Evolutionary conservation across 257 asterid genomes (phyloP), one percentile per base, ranked within the genome.

Genomic region (Linderniella brevidens): DNA sequence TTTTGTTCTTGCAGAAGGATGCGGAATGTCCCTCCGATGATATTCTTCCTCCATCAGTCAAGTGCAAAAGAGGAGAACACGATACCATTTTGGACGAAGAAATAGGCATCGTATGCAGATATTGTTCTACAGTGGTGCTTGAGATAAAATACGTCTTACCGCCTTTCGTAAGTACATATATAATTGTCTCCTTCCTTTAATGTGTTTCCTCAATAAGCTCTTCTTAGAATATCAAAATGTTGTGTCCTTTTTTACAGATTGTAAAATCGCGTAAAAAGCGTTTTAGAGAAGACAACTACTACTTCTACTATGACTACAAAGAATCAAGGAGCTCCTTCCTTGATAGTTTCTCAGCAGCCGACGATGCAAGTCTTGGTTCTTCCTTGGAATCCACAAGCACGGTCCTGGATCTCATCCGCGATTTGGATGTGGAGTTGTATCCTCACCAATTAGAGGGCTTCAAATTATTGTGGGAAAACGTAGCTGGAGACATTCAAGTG

Each of bases 401-500:
- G 0, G 86, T 79, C 41, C 48, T 83, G 64, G 74, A 79, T 35
- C 51, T 75, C 35, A 70, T 86, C 39, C 77, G 80, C 1, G 41
- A 48, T 8, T 20, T 60, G 4, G 44, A 40, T 0, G 66, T 62
- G 51, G 57, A 54, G 35, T 52, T 86, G 71, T 77, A 65, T 43
- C 73, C 62, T 0, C 97, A 86, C 49, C 97, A 86, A 48, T 62
- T 58, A 8, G 77, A 75, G 17, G 97, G 92, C 0, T 75, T 75
- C 38, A 58, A 66, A 14, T 71, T 82, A 64, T 46, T 82, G 50
- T 82, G 92, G 94, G 60, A 48, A 53, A 79, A 66, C 59, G 61
- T 86, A 4, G 92, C 69, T 1, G 97, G 93, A 29, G 93, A 65
- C 35, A 69, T 60, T 1, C 16, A 13, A 25, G 42, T 79, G 9